Percentiles rank a stretch among this genome's conserved stretches.
Evolutionary conservation across 176 grass and related monocot genomes (phyloP).

Genomic region (Dendrocalamus sinicus): DNA sequence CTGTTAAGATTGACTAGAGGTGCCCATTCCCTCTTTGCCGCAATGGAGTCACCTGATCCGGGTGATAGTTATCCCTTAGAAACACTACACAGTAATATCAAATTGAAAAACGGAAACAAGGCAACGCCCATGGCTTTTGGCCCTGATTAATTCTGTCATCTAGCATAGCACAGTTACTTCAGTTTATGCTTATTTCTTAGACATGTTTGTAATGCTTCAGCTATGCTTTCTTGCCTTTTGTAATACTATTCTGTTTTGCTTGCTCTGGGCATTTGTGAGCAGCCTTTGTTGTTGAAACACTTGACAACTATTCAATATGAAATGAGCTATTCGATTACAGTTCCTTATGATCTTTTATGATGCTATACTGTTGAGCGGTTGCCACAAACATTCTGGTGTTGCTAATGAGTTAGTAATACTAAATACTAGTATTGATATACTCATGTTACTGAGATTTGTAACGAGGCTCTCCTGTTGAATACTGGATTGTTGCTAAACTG

Average conservation of each 20-base stretch:
- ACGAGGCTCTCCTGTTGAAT: not conserved
- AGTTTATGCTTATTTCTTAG: constrained; percentile 43
- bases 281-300: constrained; percentile 42
- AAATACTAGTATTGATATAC: not conserved
- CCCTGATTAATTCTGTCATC: constrained; percentile 42
- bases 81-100: constrained; percentile 54
- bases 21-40: constrained; percentile 18
- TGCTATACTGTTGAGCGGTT: constrained; percentile 6
- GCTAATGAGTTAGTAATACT: not conserved
- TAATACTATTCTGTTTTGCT: constrained; percentile 54
- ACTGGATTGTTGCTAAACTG: too few relatives aligned
- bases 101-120: constrained; percentile 44
- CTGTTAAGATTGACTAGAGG: constrained; percentile 85
- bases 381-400: not conserved
- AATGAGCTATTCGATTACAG: constrained; percentile 36
- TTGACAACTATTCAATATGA: constrained; percentile 41
- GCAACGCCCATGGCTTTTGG: constrained; percentile 44
- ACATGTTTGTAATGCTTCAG: constrained; percentile 45
- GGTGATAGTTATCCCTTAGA: constrained; percentile 57
- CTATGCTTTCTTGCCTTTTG: constrained; percentile 41
- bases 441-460: not conserved
- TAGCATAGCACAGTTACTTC: constrained; percentile 43
- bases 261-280: constrained; percentile 46
- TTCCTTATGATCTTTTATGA: not conserved
- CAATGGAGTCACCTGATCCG: constrained; percentile 33